Percentiles rank a stretch among this genome's conserved stretches.
These are phyloP conservation scores for Myxozyma neglecta DNA, from an alignment of 805 yeast species.

Conservation along the genomic window DNA sequence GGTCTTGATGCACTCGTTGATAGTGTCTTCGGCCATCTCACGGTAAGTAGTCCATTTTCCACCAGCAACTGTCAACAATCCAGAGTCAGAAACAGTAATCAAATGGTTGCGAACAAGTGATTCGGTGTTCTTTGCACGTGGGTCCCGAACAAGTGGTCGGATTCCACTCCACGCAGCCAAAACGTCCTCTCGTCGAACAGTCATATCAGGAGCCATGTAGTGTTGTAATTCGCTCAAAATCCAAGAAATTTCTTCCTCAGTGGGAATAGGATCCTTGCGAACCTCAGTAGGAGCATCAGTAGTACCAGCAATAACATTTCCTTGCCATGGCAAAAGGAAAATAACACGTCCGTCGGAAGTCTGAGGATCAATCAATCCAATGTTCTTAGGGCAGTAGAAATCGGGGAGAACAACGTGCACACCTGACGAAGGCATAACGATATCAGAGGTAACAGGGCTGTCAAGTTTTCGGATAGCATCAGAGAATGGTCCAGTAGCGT, in stretches of 20 bases:
- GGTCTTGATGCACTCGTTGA: constrained; percentile 63
- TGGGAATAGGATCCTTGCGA: constrained; percentile 64
- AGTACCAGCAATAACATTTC: constrained; percentile 93
- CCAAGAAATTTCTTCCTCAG: constrained; percentile 85
- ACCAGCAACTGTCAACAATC: constrained; percentile 86
- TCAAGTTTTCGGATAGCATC: constrained; percentile 87
- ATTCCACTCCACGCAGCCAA: constrained; percentile 96
- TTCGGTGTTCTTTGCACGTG: constrained; percentile 63
- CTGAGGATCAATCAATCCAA: constrained; percentile 88
- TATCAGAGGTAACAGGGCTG: constrained; percentile 53
- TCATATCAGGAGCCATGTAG: constrained; percentile 72
- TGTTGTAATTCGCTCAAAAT: constrained; percentile 84
- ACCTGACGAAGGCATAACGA: constrained; percentile 94
- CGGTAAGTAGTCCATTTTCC: constrained; percentile 99
- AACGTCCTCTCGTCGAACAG: constrained; percentile 86
- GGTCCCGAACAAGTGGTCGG: constrained; percentile 88
- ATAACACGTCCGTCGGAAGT: constrained; percentile 95
- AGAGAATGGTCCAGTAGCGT: constrained; percentile 94
- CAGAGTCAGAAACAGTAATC: constrained; percentile 67
- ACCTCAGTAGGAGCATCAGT: constrained; percentile 74
- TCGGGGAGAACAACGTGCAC: constrained; percentile 91
- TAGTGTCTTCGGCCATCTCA: constrained; percentile 95
- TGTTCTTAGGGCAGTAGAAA: constrained; percentile 80
- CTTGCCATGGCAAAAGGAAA: constrained; percentile 98
- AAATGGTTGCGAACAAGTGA: constrained; percentile 89